phyloP scores from a whole-genome alignment of 2,329 filamentous ascomycete genomes.

The Bimuria novae-zelandiae region DNA sequence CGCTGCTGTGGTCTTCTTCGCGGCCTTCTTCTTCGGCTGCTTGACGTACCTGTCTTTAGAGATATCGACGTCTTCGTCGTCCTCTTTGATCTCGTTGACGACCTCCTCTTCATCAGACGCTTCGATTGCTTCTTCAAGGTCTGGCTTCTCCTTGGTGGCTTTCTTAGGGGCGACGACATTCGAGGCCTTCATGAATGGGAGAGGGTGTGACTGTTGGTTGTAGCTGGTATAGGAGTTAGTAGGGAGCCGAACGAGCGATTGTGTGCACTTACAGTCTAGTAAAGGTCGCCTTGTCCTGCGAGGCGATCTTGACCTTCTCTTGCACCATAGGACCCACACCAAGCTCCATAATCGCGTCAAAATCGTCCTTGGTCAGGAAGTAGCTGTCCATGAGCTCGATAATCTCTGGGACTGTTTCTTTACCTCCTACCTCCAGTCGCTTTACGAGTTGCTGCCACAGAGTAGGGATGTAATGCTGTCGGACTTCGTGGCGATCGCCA shows the following conservation, averaged over 20 bases:
- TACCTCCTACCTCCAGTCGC: constrained; percentile 75
- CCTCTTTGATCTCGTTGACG: constrained; percentile 56
- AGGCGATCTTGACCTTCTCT: constrained; percentile 75
- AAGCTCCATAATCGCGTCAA: constrained; percentile 88
- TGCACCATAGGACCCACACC: constrained; percentile 84
- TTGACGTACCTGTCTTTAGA: constrained; percentile 98
- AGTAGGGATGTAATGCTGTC: constrained; percentile 89
- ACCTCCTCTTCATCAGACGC: constrained; percentile 74
- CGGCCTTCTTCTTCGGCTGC: constrained; percentile 76
- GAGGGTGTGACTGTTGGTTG: constrained; percentile 81
- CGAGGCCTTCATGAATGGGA: constrained; percentile 95
- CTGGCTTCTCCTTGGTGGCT: constrained; percentile 74
- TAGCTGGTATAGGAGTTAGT: constrained; percentile 62
- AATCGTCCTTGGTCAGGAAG: constrained; percentile 91
- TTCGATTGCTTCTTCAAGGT: constrained; percentile 94
- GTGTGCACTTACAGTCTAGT: constrained; percentile 73
- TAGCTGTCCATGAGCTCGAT: constrained; percentile 98
- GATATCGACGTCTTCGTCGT: constrained; percentile 78
- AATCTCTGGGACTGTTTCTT: constrained; percentile 77
- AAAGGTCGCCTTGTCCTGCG: constrained; percentile 85
- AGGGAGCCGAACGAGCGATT: background rate
- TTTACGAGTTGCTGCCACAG: constrained; percentile 83
- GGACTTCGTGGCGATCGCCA: constrained; percentile 89
- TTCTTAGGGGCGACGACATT: constrained; percentile 75
- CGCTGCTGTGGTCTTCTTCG: constrained; percentile 53